Evolutionary conservation across 1,139 yeast species (phyloP).

Genomic region (Candida freyschussii): DNA sequence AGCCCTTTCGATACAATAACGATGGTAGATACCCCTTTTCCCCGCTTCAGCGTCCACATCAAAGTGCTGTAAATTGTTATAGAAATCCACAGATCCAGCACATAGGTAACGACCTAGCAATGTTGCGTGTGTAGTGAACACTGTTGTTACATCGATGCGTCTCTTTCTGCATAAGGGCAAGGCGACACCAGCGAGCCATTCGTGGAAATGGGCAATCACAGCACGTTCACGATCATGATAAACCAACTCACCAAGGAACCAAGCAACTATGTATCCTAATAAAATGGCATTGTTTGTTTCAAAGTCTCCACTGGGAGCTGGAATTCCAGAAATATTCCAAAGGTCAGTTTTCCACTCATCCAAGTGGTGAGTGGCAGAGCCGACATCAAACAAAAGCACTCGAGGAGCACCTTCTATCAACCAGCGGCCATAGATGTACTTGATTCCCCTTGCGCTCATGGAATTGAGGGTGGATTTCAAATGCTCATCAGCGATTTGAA

Average conservation of each 20-base stretch:
- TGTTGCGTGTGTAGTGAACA: conserved; percentile 97
- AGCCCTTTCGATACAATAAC: conserved; percentile 94
- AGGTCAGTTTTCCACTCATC: conserved; percentile 94
- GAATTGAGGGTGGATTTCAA: conserved; percentile 60
- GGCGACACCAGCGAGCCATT: conserved; percentile 97
- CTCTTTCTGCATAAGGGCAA: conserved; percentile 89
- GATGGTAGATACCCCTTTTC: conserved; percentile 92
- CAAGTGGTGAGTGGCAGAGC: conserved; percentile 63
- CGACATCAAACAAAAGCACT: conserved; percentile 80
- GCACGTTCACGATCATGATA: conserved; percentile 80
- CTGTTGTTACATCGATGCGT: conserved; percentile 88
- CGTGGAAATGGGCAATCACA: conserved; percentile 92
- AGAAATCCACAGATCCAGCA: conserved; percentile 94
- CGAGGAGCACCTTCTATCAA: conserved; percentile 96
- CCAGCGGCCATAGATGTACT: conserved; percentile 92
- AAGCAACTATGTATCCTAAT: conserved; percentile 89
- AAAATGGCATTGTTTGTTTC: conserved; percentile 92
- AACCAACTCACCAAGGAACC: conserved; percentile 94
- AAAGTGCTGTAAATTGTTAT: conserved; percentile 82
- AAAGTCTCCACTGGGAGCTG: conserved; percentile 82
- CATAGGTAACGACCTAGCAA: conserved; percentile 90
- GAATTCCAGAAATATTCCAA: conserved; percentile 90
- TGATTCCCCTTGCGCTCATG: conserved; percentile 77
- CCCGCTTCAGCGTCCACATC: conserved; percentile 99
- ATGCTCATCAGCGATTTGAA: conserved; percentile 54